Conservation (phyloP, 139 green algal species). For the Auxenochlorella pyrenoidosa region DNA sequence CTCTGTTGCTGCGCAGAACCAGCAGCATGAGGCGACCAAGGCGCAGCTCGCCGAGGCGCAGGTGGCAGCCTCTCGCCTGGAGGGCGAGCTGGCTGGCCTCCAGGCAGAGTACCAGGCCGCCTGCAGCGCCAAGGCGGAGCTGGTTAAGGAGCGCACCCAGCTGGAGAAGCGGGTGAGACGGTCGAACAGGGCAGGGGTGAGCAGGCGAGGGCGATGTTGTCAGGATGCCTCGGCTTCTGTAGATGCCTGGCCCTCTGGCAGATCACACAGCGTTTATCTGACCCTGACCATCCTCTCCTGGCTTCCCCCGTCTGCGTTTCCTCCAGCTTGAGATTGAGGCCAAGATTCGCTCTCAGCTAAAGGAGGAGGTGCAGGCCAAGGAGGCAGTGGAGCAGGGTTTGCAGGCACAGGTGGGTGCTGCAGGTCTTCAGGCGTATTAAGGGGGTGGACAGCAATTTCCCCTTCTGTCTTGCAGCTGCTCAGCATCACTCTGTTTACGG, state of each 20-base stretch:
- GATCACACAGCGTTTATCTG: neutral
- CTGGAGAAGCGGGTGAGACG: slow-evolving; percentile 32
- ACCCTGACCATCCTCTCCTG: too few species aligned
- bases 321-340: slow-evolving; percentile 25
- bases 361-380: neutral
- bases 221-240: neutral
- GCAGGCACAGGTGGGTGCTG: neutral
- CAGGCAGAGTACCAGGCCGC: slow-evolving; percentile 12
- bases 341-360: slow-evolving; percentile 21
- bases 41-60: neutral
- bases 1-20: neutral
- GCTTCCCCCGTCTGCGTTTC: neutral
- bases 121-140: slow-evolving; percentile 4
- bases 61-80: neutral
- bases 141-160: neutral
- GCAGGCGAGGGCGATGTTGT: neutral
- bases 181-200: neutral
- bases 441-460: too few species aligned
- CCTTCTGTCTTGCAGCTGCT: too few species aligned
- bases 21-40: neutral
- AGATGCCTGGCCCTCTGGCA: neutral
- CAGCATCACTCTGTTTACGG: too few species aligned
- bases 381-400: neutral
- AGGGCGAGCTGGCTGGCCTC: slow-evolving; percentile 24
- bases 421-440: too few species aligned